Evolutionary conservation across 2,329 filamentous ascomycete species (phyloP).

Genomic region (Monilinia fructicola): DNA sequence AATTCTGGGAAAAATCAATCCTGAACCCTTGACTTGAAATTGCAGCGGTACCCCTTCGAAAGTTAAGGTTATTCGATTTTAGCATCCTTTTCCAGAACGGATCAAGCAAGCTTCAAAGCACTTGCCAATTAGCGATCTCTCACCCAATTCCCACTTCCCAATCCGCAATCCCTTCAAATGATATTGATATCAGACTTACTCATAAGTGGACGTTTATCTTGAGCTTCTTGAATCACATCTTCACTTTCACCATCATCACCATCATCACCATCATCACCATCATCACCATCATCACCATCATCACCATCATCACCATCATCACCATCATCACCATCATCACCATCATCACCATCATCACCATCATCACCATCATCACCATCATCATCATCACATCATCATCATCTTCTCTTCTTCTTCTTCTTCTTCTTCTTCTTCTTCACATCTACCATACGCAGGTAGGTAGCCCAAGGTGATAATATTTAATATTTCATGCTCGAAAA

Average conservation of each 20-base stretch:
- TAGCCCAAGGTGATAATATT: background rate
- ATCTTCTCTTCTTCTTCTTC: no score
- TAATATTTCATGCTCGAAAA: no score
- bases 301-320: no score
- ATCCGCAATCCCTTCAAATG: background rate
- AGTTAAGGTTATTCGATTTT: background rate
- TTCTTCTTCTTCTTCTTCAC: background rate
- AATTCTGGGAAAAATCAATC: no score
- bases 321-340: no score
- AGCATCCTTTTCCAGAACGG: background rate
- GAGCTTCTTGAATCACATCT: background rate
- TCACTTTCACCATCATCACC: no score
- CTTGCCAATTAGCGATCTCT: conserved; percentile 1
- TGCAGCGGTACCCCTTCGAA: conserved; percentile 1
- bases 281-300: no score
- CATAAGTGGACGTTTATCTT: background rate
- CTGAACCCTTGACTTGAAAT: background rate
- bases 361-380: no score
- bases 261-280: no score
- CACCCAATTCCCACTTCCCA: no score
- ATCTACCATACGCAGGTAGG: background rate
- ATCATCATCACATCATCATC: no score
- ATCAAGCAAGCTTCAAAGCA: conserved; percentile 9
- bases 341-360: no score
- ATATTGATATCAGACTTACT: background rate